Percentiles rank a stretch among this genome's conserved stretches.
These are phyloP conservation scores for Ascosphaera apis DNA, from an alignment of 2,329 filamentous ascomycete species.

Conservation along the genomic window DNA sequence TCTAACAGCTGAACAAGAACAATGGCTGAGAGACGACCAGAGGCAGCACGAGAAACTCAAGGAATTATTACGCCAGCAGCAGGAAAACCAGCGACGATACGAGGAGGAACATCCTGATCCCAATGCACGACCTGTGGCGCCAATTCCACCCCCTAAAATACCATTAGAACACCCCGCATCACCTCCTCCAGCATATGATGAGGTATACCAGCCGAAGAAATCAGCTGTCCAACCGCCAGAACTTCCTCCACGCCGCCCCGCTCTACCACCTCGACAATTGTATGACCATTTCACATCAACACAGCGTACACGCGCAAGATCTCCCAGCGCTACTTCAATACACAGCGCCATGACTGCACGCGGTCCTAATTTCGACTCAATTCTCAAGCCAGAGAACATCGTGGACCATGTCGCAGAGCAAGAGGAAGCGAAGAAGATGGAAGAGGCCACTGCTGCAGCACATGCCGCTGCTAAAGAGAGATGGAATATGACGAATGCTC, in stretches of 20 bases:
- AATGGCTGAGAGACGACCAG: neutral
- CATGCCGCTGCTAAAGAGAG: neutral
- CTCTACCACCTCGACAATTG: conserved; percentile 3
- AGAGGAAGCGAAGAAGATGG: neutral
- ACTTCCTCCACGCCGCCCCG: neutral
- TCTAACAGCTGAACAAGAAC: neutral
- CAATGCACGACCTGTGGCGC: too few relatives aligned
- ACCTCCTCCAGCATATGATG: neutral
- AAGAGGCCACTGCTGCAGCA: neutral
- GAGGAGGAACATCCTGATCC: neutral
- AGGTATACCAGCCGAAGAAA: neutral
- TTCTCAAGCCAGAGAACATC: neutral
- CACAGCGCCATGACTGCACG: neutral
- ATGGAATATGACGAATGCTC: neutral
- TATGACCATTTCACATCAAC: neutral
- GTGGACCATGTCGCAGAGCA: neutral
- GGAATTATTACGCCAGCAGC: neutral
- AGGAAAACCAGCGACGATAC: neutral
- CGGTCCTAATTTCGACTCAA: neutral
- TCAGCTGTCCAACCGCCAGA: neutral
- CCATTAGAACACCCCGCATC: neutral
- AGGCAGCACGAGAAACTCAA: neutral
- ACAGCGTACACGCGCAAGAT: neutral
- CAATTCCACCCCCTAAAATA: neutral
- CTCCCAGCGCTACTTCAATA: neutral